Evolutionary conservation across 164 flowering plant genomes (phyloP), one percentile per base, ranked within the genome.

Genomic region (Sextonia rubra): DNA sequence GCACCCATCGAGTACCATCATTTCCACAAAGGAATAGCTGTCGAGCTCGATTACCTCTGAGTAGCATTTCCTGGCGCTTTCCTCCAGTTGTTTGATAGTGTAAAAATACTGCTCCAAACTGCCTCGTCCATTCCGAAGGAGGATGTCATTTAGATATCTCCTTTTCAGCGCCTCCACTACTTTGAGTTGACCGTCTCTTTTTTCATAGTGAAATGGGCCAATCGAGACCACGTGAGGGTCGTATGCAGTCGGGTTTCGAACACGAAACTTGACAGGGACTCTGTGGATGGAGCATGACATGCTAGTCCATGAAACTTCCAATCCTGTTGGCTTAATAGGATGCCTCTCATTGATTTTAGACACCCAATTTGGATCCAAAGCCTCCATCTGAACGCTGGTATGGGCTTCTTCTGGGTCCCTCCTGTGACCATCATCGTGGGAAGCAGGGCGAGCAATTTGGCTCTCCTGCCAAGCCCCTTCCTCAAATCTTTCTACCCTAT

Each of bases 1-100:
- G 60, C 30, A 63, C 20, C 68, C 67, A 63, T 71, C 74, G 18
- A 71, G 52, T 18, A 71, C 23, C 68, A 71, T 62, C 67, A 71
- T 71, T 47, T 71, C 74, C 1, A 71, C 68, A 44, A 71, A 62
- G 18, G 83, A 83, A 47, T 82, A 69, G 69, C 85, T 79, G 66
- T 77, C 73, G 14, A 84, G 75, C 23, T 26, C 6, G 12, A 84
- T 71, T 0, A 72, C 47, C 2, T 85, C 91, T 52, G 86, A 85
- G 24, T 88, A 89, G 66, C 89, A 84, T 14, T 75, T 73, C 0
- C 89, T 82, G 18, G 81, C 80, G n/a, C 14, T 76, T 14, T 80
- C 55, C 30, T 74, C 30, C 69, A 70, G 15, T 8, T 15, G 6
- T 67, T 58, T 30, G 12, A 20, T 63, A 60, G 23, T 55, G 1